phyloP scores from a whole-genome alignment of 441 rosid genomes.

The Cnidoscolus chayamansa region DNA sequence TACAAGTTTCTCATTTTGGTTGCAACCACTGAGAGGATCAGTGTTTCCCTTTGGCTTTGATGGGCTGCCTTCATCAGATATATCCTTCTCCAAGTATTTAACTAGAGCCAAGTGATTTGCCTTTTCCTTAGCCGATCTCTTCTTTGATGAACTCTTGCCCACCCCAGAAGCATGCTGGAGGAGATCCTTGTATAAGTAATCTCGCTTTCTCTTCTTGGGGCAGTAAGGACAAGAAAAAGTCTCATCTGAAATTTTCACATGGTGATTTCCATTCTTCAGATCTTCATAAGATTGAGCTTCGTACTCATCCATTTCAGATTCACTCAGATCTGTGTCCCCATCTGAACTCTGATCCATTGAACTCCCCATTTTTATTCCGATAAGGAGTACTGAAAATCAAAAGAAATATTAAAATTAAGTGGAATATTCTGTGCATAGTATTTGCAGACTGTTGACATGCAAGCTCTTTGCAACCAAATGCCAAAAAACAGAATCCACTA shows the following conservation, averaged over 20 bases:
- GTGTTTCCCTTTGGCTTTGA: conserved; percentile 35
- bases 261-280: conserved; percentile 58
- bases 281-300: conserved; percentile 52
- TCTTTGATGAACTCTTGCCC: conserved; percentile 65
- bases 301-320: conserved; percentile 50
- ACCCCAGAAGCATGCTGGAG: conserved; percentile 96
- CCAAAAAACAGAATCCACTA: background rate
- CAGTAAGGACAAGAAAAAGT: conserved; percentile 77
- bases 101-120: conserved; percentile 77
- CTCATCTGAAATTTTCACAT: conserved; percentile 48
- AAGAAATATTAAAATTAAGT: background rate
- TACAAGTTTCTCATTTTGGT: conserved; percentile 70
- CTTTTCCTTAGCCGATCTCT: conserved; percentile 64
- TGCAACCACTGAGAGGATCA: conserved; percentile 34
- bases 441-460: background rate
- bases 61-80: conserved; percentile 34
- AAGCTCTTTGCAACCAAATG: background rate
- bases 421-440: background rate
- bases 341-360: conserved; percentile 34
- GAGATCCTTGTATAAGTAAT: conserved; percentile 62
- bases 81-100: conserved; percentile 67
- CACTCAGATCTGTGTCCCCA: conserved; percentile 49
- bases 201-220: conserved; percentile 62
- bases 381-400: conserved; percentile 15
- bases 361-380: conserved; percentile 24